These are phyloP conservation scores for Daedaleopsis nitida DNA, from an alignment of 768 basidiomycete species.

Conservation along the genomic window DNA sequence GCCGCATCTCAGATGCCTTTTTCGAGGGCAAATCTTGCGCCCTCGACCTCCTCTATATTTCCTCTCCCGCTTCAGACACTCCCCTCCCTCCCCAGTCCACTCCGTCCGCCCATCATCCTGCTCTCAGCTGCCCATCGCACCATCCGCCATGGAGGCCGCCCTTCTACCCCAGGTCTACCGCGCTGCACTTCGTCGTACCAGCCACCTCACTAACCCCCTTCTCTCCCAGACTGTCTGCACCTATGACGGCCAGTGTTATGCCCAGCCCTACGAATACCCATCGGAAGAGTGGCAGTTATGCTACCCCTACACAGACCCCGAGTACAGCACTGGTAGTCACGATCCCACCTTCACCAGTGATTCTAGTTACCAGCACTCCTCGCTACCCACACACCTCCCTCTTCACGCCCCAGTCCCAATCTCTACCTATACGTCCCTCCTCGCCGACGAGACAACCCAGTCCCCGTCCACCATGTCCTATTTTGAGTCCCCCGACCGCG, in stretches of 20 bases:
- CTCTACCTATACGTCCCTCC: constrained; percentile 25
- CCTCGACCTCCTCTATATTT: constrained; percentile 5
- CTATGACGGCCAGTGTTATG: neutral
- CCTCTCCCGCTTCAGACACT: neutral
- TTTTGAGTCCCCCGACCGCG: neutral
- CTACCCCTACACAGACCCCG: constrained; percentile 5
- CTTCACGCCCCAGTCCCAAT: constrained; percentile 28
- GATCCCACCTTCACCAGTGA: neutral
- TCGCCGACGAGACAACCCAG: neutral
- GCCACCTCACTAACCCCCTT: neutral
- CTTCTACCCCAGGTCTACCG: neutral
- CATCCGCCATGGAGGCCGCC: neutral
- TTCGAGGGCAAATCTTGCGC: neutral
- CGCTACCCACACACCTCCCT: constrained; percentile 1
- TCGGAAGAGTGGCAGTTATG: neutral
- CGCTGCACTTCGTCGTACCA: neutral
- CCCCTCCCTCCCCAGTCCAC: neutral
- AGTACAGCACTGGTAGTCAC: neutral
- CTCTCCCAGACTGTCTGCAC: neutral
- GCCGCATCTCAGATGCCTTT: constrained; percentile 20
- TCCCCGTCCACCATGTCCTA: neutral
- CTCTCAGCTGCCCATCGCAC: neutral
- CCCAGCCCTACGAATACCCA: constrained; percentile 2
- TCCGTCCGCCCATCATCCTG: neutral
- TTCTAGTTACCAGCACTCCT: neutral